Evolutionary conservation across 192 early-diverging fungal genomes (phyloP).

Genomic region (Obelidium mucronatum): DNA sequence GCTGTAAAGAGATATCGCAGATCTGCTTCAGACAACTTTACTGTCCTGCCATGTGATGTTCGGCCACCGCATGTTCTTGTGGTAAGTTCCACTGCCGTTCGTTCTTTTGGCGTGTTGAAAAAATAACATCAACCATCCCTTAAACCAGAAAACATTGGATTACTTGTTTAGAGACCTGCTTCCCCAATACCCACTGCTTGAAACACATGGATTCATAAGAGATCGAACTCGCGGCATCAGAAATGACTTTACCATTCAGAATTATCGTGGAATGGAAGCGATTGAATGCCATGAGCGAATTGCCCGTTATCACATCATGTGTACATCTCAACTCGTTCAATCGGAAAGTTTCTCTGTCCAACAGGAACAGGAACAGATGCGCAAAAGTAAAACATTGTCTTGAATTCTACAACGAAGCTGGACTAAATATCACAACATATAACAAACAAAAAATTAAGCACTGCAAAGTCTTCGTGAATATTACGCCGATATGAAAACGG

Average conservation of each 20-base stretch:
- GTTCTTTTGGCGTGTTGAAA: too few relatives aligned
- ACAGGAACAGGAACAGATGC: slow-evolving; percentile 88
- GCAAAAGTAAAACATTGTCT: slow-evolving; percentile 88
- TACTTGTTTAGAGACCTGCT: slow-evolving; percentile 53
- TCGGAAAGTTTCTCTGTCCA: slow-evolving; percentile 72
- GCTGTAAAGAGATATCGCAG: slow-evolving; percentile 87
- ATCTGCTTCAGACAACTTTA: slow-evolving; percentile 84
- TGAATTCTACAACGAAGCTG: too few relatives aligned
- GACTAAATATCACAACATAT: too few relatives aligned
- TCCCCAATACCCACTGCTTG: slow-evolving; percentile 58
- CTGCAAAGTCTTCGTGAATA: slow-evolving; percentile 86
- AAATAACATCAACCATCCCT: too few relatives aligned
- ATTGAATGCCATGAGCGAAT: slow-evolving; percentile 80
- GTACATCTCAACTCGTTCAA: slow-evolving; percentile 75
- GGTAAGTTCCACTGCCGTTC: too few relatives aligned
- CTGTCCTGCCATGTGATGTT: slow-evolving; percentile 88
- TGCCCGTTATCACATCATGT: slow-evolving; percentile 86
- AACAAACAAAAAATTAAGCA: too few relatives aligned
- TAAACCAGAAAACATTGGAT: slow-evolving; percentile 56
- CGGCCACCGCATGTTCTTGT: slow-evolving; percentile 77
- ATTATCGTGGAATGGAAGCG: slow-evolving; percentile 73
- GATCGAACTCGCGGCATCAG: slow-evolving; percentile 86
- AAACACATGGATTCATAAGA: slow-evolving; percentile 81
- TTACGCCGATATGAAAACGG: slow-evolving; percentile 77
- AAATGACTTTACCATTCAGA: slow-evolving; percentile 88